Evolutionary conservation across 2,329 filamentous ascomycete genomes (phyloP).

Genomic region (Pseudogymnoascus verrucosus): DNA sequence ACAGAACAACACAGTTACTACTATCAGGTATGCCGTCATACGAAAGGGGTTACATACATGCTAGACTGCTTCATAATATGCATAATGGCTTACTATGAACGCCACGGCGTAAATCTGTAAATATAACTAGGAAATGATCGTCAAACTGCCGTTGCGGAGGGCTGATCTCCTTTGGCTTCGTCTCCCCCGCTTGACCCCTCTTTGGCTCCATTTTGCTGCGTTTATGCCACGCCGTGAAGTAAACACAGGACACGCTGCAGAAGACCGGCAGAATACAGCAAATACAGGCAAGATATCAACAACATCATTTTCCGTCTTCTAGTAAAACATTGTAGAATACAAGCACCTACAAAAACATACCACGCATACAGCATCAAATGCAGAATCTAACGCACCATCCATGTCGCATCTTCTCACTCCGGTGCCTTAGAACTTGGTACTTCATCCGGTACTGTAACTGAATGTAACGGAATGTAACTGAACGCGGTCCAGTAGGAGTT

Average conservation of each 20-base stretch:
- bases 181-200: background rate
- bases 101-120: background rate
- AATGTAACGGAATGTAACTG: background rate
- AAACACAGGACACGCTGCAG: background rate
- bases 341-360: background rate
- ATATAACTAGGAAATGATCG: background rate
- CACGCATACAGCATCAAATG: constrained; percentile 1
- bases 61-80: background rate
- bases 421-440: background rate
- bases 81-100: background rate
- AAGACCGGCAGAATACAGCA: background rate
- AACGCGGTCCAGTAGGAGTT: background rate
- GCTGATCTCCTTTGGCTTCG: background rate
- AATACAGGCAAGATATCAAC: background rate
- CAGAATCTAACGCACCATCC: background rate
- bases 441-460: background rate
- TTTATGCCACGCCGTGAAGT: background rate
- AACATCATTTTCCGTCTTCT: background rate
- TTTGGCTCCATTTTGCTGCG: background rate
- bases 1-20: background rate
- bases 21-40: background rate
- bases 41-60: background rate
- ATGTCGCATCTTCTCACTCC: background rate
- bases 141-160: background rate
- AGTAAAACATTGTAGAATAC: background rate